These are phyloP conservation scores for Umbellularia californica DNA, from an alignment of 164 flowering plant species.

Conservation along the genomic window DNA sequence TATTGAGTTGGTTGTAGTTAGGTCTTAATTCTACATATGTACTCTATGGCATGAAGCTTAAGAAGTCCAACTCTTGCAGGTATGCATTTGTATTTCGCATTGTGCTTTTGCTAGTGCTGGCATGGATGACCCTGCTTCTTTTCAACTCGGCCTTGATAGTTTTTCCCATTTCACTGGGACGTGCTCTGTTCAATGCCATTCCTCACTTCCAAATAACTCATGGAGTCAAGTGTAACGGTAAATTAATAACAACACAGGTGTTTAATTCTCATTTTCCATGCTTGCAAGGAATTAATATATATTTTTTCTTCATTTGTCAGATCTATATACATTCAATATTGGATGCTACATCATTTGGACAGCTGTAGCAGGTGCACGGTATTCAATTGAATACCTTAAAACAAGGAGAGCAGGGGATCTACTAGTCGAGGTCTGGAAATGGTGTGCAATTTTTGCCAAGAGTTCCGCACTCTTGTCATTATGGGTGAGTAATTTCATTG, in stretches of 20 bases:
- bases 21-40: not conserved
- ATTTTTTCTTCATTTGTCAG: slow-evolving; percentile 25
- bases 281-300: slow-evolving; percentile 1
- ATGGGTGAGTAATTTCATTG: slow-evolving; percentile 62
- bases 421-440: slow-evolving; percentile 71
- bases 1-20: no score
- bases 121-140: slow-evolving; percentile 94
- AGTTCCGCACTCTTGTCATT: slow-evolving; percentile 76
- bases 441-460: slow-evolving; percentile 77
- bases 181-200: slow-evolving; percentile 71
- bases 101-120: slow-evolving; percentile 77
- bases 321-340: slow-evolving; percentile 85
- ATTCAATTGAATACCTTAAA: slow-evolving; percentile 61
- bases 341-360: slow-evolving; percentile 96
- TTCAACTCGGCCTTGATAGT: slow-evolving; percentile 84
- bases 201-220: slow-evolving; percentile 93
- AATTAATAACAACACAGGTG: not conserved
- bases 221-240: slow-evolving; percentile 97
- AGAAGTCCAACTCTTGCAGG: slow-evolving; percentile 39
- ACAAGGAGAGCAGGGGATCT: slow-evolving; percentile 60
- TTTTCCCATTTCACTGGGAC: slow-evolving; percentile 84
- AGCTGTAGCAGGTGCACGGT: slow-evolving; percentile 74
- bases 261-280: slow-evolving; percentile 5
- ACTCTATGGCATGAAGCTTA: not conserved
- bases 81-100: slow-evolving; percentile 88